Evolutionary conservation across 345 rosid genomes (phyloP).

Genomic region (Dipteronia sinensis): DNA sequence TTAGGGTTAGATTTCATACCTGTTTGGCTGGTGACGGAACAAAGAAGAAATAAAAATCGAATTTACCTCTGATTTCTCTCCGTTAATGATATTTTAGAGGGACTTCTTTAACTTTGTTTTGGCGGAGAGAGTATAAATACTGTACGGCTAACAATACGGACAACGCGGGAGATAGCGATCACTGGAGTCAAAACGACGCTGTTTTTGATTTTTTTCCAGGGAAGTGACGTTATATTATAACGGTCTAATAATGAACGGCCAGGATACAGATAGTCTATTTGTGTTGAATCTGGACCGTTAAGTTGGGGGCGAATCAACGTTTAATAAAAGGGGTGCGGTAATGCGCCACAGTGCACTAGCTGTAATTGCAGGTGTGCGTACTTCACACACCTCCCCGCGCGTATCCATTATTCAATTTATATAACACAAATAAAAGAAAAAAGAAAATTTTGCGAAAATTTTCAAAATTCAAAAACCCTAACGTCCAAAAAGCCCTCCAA

Average conservation of each 20-base stretch:
- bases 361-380: background rate
- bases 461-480: constrained; percentile 32
- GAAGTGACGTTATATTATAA: background rate
- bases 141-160: background rate
- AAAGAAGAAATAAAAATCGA: background rate
- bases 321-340: background rate
- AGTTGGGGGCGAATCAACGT: too few relatives aligned
- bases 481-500: constrained; percentile 19
- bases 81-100: background rate
- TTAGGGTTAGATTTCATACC: background rate
- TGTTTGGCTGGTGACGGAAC: constrained; percentile 25
- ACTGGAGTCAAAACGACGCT: constrained; percentile 5
- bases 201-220: background rate
- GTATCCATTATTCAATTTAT: background rate
- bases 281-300: background rate
- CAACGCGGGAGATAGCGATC: background rate
- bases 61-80: constrained; percentile 11
- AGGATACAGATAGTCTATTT: background rate
- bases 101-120: background rate
- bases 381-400: constrained; percentile 12
- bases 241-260: background rate
- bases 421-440: background rate
- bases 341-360: background rate
- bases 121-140: constrained; percentile 5
- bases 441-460: background rate